Evolutionary conservation across 2,329 filamentous ascomycete genomes (phyloP), one percentile per base, ranked within the genome.

Genomic region (Fusarium buharicum): DNA sequence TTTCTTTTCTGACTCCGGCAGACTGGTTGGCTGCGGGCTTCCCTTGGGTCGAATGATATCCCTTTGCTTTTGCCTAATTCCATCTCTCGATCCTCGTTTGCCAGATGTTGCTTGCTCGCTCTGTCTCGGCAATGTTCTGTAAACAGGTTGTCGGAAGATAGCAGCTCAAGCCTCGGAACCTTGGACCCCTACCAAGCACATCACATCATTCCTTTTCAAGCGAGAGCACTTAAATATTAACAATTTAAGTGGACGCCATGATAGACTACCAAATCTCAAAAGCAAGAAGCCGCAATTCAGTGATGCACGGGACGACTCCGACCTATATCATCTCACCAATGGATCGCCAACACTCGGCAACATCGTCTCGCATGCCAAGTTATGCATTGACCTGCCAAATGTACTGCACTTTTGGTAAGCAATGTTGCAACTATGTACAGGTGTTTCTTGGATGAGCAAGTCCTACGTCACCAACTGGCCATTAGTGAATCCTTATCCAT

Each of bases 381-480:
- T 41, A 31, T 61, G 17, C 38, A 66, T 55, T 69, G 51, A 46
- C 48, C 59, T 50, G 46, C 50, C 44, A 59, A 16, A 24, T 41
- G 40, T 44, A 16, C 34, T 41, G 54, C 17, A 14, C 31, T n/a
- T 38, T 31, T 10, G 22, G 30, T 37, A 30, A 22, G 33, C 53
- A 36, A 27, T 50, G 14, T 57, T 24, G 34, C n/a, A 50, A 43
- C 37, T 17, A 22, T 38, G 14, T 41, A 43, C 28, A 34, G 44
- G 46, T 22, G 37, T 27, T 43, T 64, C 51, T 56, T 30, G 36
- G 22, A 20, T 37, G 47, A 47, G 46, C 53, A 28, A 67, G 55
- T 57, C 61, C 48, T 55, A 62, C 68, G 62, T 69, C 64, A 67
- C 51, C 41, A 70, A 68, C 67, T 70, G 62, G 47, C 68, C 67